phyloP scores from a whole-genome alignment of 495 filamentous ascomycete species.

The Penicillium riverlandense region DNA sequence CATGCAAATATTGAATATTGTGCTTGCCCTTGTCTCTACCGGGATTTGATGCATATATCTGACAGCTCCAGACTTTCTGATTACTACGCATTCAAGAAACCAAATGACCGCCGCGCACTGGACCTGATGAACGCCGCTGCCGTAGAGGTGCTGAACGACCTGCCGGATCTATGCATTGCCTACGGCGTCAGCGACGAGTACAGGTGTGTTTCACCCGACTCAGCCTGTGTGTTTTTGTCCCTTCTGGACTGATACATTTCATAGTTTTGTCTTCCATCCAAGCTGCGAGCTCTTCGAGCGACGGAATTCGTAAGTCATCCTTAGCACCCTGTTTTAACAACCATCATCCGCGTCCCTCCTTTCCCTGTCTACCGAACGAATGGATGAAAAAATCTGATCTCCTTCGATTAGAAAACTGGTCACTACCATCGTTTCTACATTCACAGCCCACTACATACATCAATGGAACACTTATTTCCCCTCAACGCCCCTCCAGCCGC shows the following conservation, averaged over 20 bases:
- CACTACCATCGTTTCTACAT: slow-evolving; percentile 83
- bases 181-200: slow-evolving; percentile 95
- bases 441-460: slow-evolving; percentile 85
- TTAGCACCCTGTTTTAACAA: not conserved
- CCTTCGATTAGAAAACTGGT: slow-evolving; percentile 62
- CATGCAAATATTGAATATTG: no score
- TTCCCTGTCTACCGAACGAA: no score
- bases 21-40: no score
- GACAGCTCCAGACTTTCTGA: slow-evolving; percentile 54
- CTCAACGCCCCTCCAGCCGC: slow-evolving; percentile 55
- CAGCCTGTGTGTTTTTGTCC: not conserved
- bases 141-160: slow-evolving; percentile 69
- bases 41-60: not conserved
- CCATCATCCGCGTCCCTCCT: no score
- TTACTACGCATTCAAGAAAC: slow-evolving; percentile 81
- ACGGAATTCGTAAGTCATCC: slow-evolving; percentile 58
- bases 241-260: not conserved
- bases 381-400: not conserved
- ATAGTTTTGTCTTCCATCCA: slow-evolving; percentile 83
- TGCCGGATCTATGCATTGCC: slow-evolving; percentile 77
- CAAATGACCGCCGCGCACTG: slow-evolving; percentile 81
- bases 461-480: slow-evolving; percentile 75
- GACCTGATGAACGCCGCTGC: slow-evolving; percentile 94
- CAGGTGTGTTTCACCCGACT: slow-evolving; percentile 44
- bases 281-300: slow-evolving; percentile 76